phyloP scores from a whole-genome alignment of 2,329 filamentous ascomycete species.

The Coleophoma crateriformis region DNA sequence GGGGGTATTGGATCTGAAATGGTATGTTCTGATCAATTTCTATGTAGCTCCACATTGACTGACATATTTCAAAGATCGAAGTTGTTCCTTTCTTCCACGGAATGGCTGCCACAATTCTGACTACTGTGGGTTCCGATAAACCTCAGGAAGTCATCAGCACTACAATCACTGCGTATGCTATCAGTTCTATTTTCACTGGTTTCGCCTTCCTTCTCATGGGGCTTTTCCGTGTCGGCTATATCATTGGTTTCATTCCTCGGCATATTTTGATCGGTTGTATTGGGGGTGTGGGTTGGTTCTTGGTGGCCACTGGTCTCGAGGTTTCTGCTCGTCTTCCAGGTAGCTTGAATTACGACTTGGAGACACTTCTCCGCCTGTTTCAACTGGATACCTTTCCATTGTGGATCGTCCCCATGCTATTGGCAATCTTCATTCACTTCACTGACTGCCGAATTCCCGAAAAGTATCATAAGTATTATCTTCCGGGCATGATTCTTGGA shows the following conservation, averaged over 20 bases:
- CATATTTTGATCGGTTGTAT: constrained; percentile 97
- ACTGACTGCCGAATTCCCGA: constrained; percentile 49
- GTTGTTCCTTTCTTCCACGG: constrained; percentile 98
- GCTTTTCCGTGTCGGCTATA: constrained; percentile 77
- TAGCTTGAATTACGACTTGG: constrained; percentile 73
- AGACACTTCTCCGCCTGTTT: constrained; percentile 71
- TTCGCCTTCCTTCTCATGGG: constrained; percentile 90
- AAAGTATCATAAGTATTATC: constrained; percentile 75
- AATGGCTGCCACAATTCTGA: constrained; percentile 87
- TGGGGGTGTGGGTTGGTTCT: constrained; percentile 92
- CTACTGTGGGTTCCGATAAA: constrained; percentile 70
- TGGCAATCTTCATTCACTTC: constrained; percentile 70
- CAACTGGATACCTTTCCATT: constrained; percentile 69
- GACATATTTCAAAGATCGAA: constrained; percentile 61
- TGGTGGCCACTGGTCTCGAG: constrained; percentile 86
- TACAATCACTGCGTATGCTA: constrained; percentile 83
- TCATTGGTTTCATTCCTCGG: constrained; percentile 94
- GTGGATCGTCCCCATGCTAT: constrained; percentile 73
- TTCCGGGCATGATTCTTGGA: constrained; percentile 79
- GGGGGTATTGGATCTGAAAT: constrained; percentile 93
- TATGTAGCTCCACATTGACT: too few species aligned
- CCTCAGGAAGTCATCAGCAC: constrained; percentile 87
- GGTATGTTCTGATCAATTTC: constrained; percentile 38
- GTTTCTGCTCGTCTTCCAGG: constrained; percentile 87
- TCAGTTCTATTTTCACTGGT: constrained; percentile 88